A percentile compares a stretch with the other conserved stretches of the same genome.
Conservation (phyloP, 805 yeast genomes). For the Hanseniaspora hatyaiensis region DNA sequence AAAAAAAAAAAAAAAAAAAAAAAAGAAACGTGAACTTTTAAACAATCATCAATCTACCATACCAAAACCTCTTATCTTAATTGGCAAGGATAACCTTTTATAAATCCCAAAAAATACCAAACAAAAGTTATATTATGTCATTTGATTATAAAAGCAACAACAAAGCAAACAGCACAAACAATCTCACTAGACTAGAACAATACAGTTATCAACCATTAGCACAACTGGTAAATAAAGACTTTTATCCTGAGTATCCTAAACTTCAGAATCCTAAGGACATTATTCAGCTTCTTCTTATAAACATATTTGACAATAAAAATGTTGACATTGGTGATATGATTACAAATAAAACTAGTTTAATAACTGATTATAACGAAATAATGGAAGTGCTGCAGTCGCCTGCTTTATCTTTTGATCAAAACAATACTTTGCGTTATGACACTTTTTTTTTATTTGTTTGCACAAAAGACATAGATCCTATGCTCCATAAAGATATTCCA, state of each 20-base stretch:
- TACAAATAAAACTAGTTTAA: not conserved
- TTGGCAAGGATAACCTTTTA: no score
- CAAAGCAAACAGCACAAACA: not conserved
- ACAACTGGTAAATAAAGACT: not conserved
- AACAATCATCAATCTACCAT: no score
- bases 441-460: constrained; percentile 6
- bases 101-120: no score
- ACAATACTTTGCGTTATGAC: not conserved
- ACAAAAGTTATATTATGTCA: no score
- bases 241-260: not conserved
- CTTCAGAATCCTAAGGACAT: constrained; percentile 3
- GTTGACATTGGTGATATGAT: not conserved
- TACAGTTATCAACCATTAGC: constrained; percentile 1
- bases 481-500: constrained; percentile 2
- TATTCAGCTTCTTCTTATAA: not conserved
- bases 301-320: not conserved
- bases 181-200: not conserved
- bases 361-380: constrained; percentile 4
- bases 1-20: not conserved
- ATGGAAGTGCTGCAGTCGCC: not conserved
- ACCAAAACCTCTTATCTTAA: no score
- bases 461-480: not conserved
- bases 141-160: constrained; percentile 12
- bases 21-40: not conserved
- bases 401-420: not conserved